Conservation (phyloP, 352 stramenopile species). For the Phytophthora citricola region DNA sequence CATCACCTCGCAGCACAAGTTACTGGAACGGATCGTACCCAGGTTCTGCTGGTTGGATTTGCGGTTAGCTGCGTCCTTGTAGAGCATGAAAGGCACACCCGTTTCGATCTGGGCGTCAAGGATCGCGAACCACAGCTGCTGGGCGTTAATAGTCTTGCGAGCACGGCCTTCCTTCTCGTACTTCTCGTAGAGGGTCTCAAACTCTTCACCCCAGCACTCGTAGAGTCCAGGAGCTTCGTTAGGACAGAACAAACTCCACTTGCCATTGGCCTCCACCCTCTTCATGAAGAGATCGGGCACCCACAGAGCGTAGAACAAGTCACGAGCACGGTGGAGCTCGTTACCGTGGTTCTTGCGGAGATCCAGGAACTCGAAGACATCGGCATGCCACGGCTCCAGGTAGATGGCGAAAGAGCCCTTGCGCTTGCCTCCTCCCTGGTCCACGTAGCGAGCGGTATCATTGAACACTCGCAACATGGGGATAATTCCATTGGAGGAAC, state of each 20-base stretch:
- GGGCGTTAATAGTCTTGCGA: conserved; percentile 96
- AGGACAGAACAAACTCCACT: conserved; percentile 98
- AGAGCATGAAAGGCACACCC: conserved; percentile 99
- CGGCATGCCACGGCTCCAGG: conserved; percentile 99
- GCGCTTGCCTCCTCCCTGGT: conserved; percentile 97
- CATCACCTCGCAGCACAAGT: conserved; percentile 99
- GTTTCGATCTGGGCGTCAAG: conserved; percentile 99
- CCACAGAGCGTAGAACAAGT: conserved; percentile 99
- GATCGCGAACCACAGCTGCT: conserved; percentile 99
- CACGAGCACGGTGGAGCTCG: conserved; percentile 95
- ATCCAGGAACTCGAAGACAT: conserved; percentile 99
- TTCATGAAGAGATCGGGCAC: conserved; percentile 99
- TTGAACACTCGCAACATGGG: conserved; percentile 99
- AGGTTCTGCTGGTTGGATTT: conserved; percentile 99
- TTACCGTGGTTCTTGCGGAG: conserved; percentile 99
- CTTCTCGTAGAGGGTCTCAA: conserved; percentile 95
- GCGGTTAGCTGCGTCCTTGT: conserved; percentile 98
- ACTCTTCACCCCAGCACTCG: conserved; percentile 95
- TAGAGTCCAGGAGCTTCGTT: conserved; percentile 97
- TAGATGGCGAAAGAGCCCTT: conserved; percentile 99
- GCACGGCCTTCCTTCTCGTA: conserved; percentile 97
- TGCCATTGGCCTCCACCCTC: conserved; percentile 96
- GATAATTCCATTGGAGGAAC: conserved; percentile 99
- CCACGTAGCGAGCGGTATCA: conserved; percentile 99
- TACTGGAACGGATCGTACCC: conserved; percentile 99